phyloP scores from a whole-genome alignment of 441 rosid species.

The Flueggea neowawraea region DNA sequence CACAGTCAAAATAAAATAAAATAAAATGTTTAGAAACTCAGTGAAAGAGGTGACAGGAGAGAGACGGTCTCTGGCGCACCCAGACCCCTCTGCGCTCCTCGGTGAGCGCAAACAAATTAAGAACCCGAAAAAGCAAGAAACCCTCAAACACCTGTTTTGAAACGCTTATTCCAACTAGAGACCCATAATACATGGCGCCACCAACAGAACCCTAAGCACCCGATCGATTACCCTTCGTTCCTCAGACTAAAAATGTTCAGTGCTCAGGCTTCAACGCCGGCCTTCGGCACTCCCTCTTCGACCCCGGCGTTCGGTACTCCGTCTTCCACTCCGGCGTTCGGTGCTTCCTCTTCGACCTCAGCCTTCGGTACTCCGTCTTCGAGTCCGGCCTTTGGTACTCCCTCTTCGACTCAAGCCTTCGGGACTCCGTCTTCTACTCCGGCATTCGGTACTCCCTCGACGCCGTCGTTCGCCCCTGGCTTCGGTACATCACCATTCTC shows the following conservation, averaged over 20 bases:
- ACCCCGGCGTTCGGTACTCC: slow-evolving; percentile 15
- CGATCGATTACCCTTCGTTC: too few species aligned
- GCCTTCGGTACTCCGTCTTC: slow-evolving; percentile 50
- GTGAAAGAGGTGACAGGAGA: too few species aligned
- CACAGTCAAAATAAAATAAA: too few species aligned
- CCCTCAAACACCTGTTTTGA: too few species aligned
- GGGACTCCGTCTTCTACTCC: slow-evolving; percentile 49
- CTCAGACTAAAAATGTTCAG: slow-evolving; percentile 32
- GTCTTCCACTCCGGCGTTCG: slow-evolving; percentile 12
- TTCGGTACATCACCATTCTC: slow-evolving; percentile 66
- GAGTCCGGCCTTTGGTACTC: slow-evolving; percentile 52
- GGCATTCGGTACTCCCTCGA: slow-evolving; percentile 49
- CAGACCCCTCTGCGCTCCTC: too few species aligned
- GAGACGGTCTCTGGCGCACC: too few species aligned
- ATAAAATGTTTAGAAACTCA: too few species aligned
- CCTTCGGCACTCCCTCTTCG: slow-evolving; percentile 30
- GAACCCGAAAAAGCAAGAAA: too few species aligned
- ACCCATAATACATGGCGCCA: too few species aligned
- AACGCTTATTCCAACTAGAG: too few species aligned
- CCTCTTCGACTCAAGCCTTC: slow-evolving; percentile 45
- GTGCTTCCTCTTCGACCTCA: slow-evolving; percentile 18
- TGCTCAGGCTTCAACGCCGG: slow-evolving; percentile 29
- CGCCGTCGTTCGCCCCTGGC: slow-evolving; percentile 55
- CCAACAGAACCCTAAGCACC: too few species aligned
- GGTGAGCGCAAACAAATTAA: too few species aligned